Base-by-base conservation (phyloP, 768 basidiomycete genomes). In the Collybia sordida region DNA sequence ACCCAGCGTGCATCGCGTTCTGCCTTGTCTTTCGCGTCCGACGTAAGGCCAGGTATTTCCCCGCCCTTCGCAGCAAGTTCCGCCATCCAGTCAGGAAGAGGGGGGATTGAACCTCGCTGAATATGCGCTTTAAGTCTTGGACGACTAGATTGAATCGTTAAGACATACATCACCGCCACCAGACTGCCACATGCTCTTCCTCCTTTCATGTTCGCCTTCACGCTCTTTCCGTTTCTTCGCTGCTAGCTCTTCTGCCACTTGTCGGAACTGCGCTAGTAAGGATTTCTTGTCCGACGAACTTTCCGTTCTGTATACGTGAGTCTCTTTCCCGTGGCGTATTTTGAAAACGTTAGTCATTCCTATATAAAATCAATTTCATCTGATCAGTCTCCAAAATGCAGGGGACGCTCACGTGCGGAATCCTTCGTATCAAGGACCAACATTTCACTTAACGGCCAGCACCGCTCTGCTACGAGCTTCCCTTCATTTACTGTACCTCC, bases 301-400 rank as follows among this genome's bases (percentile, higher is more conserved):
- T 50, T 95, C 91, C 2, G 91, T 91, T 28, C 95, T 84, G 66
- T 93, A 98, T 6, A 99, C 93, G 62, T 94, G 87, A 0, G 90
- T 90, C 66, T 98, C 96, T 66, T 96, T 97, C 4, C 90, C 87
- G 52, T 94, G 85, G 53, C 89, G 79, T 54, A 99, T 84, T 74
- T 98, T 98, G 78, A 98, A 90, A 3, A 98, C 95, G 59, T 98
- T 97, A n/a, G 87, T 92, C 77, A 98, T 86, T 42, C 71, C 87
- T 83, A 43, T 15, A 45, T 34, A 44, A 27, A 22, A 27, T 40
- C 15, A 47, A 38, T 4, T 42, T 43, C 19, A 45, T 42, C 24
- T 57, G 31, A 51, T 22, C 17, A 22, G 31, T 6, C 9, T 36
- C 23, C 2, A 44, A 19, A 15, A 48, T 27, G 40, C 24, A 23